These are phyloP conservation scores for Zygoascus ofunaensis DNA, from an alignment of 805 yeast genomes.

Conservation along the genomic window DNA sequence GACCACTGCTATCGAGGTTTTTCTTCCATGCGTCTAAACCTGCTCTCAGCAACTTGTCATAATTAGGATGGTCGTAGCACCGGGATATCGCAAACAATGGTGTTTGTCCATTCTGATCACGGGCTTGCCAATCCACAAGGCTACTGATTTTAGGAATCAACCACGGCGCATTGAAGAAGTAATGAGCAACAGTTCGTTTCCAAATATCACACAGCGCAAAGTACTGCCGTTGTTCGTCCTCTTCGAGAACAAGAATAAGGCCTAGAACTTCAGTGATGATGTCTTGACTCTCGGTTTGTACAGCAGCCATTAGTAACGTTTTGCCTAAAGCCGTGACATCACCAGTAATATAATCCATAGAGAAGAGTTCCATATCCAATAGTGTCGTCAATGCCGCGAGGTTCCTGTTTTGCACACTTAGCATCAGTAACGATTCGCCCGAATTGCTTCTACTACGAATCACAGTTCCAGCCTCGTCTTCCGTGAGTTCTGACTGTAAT, in stretches of 20 bases:
- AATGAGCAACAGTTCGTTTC: slow-evolving; percentile 64
- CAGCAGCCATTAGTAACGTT: slow-evolving; percentile 51
- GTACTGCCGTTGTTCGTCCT: slow-evolving; percentile 40
- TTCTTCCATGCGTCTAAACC: slow-evolving; percentile 15
- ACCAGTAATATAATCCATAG: slow-evolving; percentile 56
- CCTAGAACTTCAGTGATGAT: slow-evolving; percentile 41
- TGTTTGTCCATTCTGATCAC: slow-evolving; percentile 62
- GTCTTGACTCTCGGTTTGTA: slow-evolving; percentile 43
- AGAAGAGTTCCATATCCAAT: slow-evolving; percentile 42
- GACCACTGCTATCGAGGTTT: not conserved
- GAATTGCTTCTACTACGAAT: slow-evolving; percentile 35
- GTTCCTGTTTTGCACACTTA: slow-evolving; percentile 46
- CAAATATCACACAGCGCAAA: slow-evolving; percentile 42
- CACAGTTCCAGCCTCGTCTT: slow-evolving; percentile 9
- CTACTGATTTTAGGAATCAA: slow-evolving; percentile 48
- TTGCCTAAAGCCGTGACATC: slow-evolving; percentile 50
- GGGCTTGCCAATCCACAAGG: slow-evolving; percentile 57
- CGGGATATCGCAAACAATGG: slow-evolving; percentile 69
- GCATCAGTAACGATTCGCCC: slow-evolving; percentile 67
- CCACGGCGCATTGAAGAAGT: slow-evolving; percentile 47
- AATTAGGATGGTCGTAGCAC: slow-evolving; percentile 69
- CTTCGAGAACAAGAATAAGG: slow-evolving; percentile 37
- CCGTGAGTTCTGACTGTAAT: slow-evolving; percentile 3
- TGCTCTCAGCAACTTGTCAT: slow-evolving; percentile 28
- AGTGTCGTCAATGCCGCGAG: slow-evolving; percentile 38